Base-by-base conservation (phyloP, 78 protist genomes). In the Guillardia theta region DNA sequence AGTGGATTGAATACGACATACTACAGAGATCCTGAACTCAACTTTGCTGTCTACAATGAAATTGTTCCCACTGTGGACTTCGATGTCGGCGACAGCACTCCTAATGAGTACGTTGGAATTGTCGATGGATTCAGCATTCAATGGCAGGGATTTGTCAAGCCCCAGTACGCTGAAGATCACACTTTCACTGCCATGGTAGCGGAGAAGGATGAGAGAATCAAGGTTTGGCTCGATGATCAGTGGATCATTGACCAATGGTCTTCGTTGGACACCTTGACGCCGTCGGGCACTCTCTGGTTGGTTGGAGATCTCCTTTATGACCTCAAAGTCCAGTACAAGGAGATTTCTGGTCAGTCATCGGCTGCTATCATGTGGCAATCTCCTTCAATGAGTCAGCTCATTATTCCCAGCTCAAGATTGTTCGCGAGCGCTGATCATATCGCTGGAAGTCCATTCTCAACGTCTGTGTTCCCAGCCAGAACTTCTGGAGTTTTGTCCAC, bases 211-310 rank as follows among this genome's bases (percentile, higher is more conserved):
- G 90, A 80, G 50, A 46, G 90, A 0, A 53, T 80, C 54, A 39
- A 45, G 58, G 62, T 80, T 33, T 80, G 90, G 90, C 62, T 80
- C 4, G 90, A 80, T 8, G 50, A 80, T 53, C 54, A 80, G 43
- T 80, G 50, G 58, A 53, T 80, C 4, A 30, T 80, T 19, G 90
- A 80, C 90, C 45, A n/a, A 53, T 80, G 90, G 90, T 19, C 50
- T 53, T 80, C 90, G 50, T 53, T 80, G 62, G 21, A 46, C 39
- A 19, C 90, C 50, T 19, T 30, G 36, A 37, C n/a, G 87, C 58
- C 50, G 37, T 24, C 24, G 27, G 90, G 90, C 58, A 44, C 90
- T 0, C 12, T 44, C 90, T 39, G 90, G 90, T 33, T 80, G 21
- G 50, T 33, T 44, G 50, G 24, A 0, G 9, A 44, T 30, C 30